A percentile compares a stretch with the other conserved stretches of the same genome.
Conservation (phyloP, 2,329 filamentous ascomycete genomes). For the Phialophora expanda region DNA sequence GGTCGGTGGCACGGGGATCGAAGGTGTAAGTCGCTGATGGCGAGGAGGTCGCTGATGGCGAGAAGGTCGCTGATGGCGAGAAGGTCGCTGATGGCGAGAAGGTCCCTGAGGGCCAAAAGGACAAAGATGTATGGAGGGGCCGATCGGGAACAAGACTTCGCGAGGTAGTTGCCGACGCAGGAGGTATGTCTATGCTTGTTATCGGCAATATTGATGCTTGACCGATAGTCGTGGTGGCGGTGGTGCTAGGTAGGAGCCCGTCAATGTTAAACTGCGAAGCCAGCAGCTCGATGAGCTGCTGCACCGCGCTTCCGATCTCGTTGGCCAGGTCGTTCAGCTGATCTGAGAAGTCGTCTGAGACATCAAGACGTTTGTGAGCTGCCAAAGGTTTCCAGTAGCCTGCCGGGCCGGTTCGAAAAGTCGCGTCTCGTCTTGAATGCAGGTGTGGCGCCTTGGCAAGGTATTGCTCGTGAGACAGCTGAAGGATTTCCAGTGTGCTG, state of each 20-base stretch:
- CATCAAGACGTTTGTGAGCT: conserved; percentile 10
- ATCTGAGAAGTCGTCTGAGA: conserved; percentile 16
- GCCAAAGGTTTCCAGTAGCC: conserved; percentile 25
- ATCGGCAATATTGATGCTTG: conserved; percentile 24
- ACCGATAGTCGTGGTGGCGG: neutral
- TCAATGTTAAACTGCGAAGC: conserved; percentile 22
- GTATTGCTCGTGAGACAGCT: conserved; percentile 20
- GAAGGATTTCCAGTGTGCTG: conserved; percentile 19
- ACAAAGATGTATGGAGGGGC: neutral
- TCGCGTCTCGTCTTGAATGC: conserved; percentile 12
- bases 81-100: neutral
- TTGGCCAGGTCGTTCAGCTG: conserved; percentile 20
- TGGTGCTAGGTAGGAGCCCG: neutral
- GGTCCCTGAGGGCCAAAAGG: neutral
- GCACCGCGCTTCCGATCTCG: conserved; percentile 20
- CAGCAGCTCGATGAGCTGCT: conserved; percentile 24
- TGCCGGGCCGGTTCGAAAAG: conserved; percentile 5
- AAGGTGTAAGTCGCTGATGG: conserved; percentile 21
- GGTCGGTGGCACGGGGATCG: conserved; percentile 29
- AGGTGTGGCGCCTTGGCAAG: neutral
- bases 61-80: neutral
- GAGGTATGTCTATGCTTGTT: conserved; percentile 9
- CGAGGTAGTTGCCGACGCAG: neutral
- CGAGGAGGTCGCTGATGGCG: neutral
- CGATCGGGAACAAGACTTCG: conserved; percentile 2